These are phyloP conservation scores for Fraxinus angustifolia DNA, from an alignment of 305 asterid species.

Conservation along the genomic window DNA sequence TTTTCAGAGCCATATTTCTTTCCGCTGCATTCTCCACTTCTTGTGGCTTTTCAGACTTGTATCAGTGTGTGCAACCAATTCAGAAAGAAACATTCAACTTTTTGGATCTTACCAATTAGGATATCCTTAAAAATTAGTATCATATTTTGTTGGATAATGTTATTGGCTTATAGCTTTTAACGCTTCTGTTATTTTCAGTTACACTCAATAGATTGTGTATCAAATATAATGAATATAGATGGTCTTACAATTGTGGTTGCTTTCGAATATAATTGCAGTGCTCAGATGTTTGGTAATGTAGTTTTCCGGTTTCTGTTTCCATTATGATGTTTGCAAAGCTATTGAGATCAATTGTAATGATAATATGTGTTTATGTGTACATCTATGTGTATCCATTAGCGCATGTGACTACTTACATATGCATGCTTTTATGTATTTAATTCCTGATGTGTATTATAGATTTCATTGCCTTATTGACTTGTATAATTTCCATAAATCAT, in stretches of 20 bases:
- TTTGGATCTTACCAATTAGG: background rate
- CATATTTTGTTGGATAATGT: background rate
- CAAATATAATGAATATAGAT: background rate
- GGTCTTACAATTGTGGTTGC: background rate
- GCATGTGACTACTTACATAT: background rate
- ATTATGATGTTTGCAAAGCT: background rate
- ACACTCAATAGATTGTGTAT: background rate
- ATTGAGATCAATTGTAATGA: background rate
- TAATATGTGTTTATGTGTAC: background rate
- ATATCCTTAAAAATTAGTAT: background rate
- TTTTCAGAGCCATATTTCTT: background rate
- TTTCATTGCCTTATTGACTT: background rate
- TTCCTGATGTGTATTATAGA: background rate
- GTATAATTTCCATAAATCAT: background rate
- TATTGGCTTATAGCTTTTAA: background rate
- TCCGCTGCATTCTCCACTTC: background rate
- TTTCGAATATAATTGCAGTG: background rate
- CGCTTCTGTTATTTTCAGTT: background rate
- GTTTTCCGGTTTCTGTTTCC: background rate
- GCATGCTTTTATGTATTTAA: background rate
- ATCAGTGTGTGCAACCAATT: background rate
- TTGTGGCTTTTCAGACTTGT: background rate
- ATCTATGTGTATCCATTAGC: background rate
- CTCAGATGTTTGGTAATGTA: background rate
- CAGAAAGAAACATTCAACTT: background rate